phyloP scores from a whole-genome alignment of 1,139 yeast genomes.

The Saccharomyces hybrid region DNA sequence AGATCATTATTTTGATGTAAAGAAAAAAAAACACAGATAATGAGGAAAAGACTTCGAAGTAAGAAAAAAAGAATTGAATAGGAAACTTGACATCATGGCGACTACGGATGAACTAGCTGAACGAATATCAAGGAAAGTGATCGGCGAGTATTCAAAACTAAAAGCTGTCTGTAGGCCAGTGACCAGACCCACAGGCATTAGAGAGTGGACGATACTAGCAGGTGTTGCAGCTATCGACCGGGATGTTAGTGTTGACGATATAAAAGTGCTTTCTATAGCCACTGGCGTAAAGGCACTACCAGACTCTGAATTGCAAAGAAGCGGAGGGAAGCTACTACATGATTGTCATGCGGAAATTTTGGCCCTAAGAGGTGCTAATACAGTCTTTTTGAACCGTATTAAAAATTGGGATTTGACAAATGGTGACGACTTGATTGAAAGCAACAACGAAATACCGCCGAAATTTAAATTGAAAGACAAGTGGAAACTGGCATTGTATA shows the following conservation, averaged over 20 bases:
- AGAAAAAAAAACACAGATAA: not conserved
- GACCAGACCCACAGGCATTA: constrained; percentile 50
- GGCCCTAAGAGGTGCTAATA: constrained; percentile 60
- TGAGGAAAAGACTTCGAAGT: not conserved
- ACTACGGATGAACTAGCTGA: constrained; percentile 16
- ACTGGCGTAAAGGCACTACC: constrained; percentile 84
- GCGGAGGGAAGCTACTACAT: constrained; percentile 60
- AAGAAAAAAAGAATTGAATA: not conserved
- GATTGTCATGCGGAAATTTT: constrained; percentile 88
- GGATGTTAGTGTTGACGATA: constrained; percentile 3
- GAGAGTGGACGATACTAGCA: constrained; percentile 82
- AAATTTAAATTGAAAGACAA: constrained; percentile 33
- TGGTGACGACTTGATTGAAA: constrained; percentile 34
- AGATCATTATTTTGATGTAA: not conserved
- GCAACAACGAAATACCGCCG: constrained; percentile 3
- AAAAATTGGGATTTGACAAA: constrained; percentile 17
- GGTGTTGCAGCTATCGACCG: constrained; percentile 50
- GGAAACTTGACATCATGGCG: not conserved
- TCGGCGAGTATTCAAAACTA: constrained; percentile 30
- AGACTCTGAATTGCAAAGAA: constrained; percentile 35
- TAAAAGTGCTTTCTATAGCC: constrained; percentile 45
- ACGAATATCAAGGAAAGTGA: constrained; percentile 31
- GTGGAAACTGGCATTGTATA: constrained; percentile 48
- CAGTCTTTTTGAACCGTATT: constrained; percentile 20
- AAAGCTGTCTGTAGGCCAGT: constrained; percentile 50